Percentiles rank a stretch among this genome's conserved stretches.
phyloP scores from a whole-genome alignment of 2,329 filamentous ascomycete species.

The Neofusicoccum laricinum region DNA sequence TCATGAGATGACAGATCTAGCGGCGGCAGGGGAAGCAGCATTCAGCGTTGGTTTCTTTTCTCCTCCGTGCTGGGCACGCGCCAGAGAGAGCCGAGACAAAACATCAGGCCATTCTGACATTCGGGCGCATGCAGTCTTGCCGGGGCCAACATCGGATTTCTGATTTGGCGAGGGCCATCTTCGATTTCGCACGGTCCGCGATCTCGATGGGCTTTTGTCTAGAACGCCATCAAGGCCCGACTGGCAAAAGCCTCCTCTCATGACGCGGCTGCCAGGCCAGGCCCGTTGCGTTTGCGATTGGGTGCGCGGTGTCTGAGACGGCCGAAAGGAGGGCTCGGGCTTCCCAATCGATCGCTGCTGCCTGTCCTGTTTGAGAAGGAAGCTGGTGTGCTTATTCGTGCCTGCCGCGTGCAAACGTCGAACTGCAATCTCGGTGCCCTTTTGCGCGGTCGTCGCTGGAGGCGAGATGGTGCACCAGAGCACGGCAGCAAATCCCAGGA shows the following conservation, averaged over 20 bases:
- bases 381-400: not conserved
- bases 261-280: not conserved
- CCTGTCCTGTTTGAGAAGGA: not conserved
- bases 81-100: not conserved
- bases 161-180: not conserved
- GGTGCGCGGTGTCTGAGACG: not conserved
- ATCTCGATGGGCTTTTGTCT: not conserved
- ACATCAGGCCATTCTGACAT: not conserved
- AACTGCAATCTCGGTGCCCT: not conserved
- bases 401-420: not conserved
- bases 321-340: not conserved
- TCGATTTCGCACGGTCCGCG: not conserved
- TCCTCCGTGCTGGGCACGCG: no score
- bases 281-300: not conserved
- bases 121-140: not conserved
- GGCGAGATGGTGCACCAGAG: not conserved
- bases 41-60: not conserved
- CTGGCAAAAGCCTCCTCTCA: no score
- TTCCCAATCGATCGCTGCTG: not conserved
- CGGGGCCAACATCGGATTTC: conserved; percentile 3
- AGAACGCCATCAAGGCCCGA: not conserved
- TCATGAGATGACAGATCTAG: not conserved
- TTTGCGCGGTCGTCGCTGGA: no score
- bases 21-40: not conserved
- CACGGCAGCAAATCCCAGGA: no score